Base-by-base conservation (phyloP, 768 basidiomycete genomes). In the Lentinula raphanica region DNA sequence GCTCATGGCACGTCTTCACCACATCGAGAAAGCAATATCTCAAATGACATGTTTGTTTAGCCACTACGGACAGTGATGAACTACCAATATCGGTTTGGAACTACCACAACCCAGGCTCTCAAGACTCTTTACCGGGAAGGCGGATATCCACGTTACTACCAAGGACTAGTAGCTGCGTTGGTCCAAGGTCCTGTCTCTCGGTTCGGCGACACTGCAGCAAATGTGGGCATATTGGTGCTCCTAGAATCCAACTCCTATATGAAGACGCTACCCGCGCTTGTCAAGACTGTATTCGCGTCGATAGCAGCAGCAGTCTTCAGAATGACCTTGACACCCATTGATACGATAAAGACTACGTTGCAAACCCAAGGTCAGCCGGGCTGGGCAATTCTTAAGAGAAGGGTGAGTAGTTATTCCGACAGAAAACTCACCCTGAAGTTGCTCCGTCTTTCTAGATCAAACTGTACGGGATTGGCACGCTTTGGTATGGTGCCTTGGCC, bases 51-150 rank as follows among this genome's bases (percentile, higher is more conserved):
- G 36, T n/a, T 28, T 27, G 48, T 42, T 12, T 55, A 88, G 88
- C 94, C 93, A 5, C 71, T 96, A n/a, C 83, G 93, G n/a, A 97
- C 95, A 2, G 80, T 94, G 56, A 98, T 98, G 96, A 98, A 98
- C 76, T 97, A 91, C 68, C 93, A 94, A 73, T 94, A 94, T 69
- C 84, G 88, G 54, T 94, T 85, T 67, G 94, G 94, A n/a, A 88
- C 87, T 2, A 81, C 84, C 1, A 85, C 85, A 5, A 84, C 83
- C 0, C 72, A 79, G 38, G 87, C 90, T 12, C 81, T 79, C 58
- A 69, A 71, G 49, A 91, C 82, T 3, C 83, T 95, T 17, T 88
- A 88, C 68, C 72, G 71, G 2, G 88, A 94, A 59, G 93, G 94
- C 13, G 92, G 92, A 8, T 88, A 81, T 76, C 74, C 80, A 36